Evolutionary conservation across 192 early-diverging fungal species (phyloP).

Genomic region (Pilaira anomala): DNA sequence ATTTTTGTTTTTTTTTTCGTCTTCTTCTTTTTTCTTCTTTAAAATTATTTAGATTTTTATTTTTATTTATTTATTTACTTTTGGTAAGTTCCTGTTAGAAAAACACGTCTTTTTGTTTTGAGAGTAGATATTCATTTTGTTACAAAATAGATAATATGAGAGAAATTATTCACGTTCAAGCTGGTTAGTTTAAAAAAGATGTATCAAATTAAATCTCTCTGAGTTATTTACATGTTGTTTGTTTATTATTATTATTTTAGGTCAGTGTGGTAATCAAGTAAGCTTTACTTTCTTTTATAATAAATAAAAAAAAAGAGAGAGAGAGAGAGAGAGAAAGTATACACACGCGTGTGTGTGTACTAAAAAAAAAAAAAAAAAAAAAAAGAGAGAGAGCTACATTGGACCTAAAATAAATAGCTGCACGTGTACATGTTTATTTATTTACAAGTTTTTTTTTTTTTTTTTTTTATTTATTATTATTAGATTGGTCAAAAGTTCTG

Average conservation of each 20-base stretch:
- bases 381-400: background rate
- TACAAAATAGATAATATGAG: slow-evolving; percentile 24
- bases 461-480: background rate
- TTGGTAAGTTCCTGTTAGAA: background rate
- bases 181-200: slow-evolving; percentile 27
- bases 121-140: too few relatives aligned
- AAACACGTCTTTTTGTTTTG: too few relatives aligned
- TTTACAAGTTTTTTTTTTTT: background rate
- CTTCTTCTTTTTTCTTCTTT: too few relatives aligned
- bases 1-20: slow-evolving; percentile 3
- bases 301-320: background rate
- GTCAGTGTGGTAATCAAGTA: slow-evolving; percentile 44
- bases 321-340: background rate
- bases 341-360: too few relatives aligned
- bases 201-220: too few relatives aligned
- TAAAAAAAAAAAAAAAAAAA: too few relatives aligned
- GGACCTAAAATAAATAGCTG: background rate
- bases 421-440: slow-evolving; percentile 11
- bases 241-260: slow-evolving; percentile 9
- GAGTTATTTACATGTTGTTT: too few relatives aligned
- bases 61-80: slow-evolving; percentile 15
- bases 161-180: slow-evolving; percentile 40
- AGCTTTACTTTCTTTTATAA: background rate
- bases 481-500: slow-evolving; percentile 63
- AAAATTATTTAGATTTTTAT: background rate